Base-by-base conservation (phyloP, 116 monocot species). In the Phalaenopsis hybrid region DNA sequence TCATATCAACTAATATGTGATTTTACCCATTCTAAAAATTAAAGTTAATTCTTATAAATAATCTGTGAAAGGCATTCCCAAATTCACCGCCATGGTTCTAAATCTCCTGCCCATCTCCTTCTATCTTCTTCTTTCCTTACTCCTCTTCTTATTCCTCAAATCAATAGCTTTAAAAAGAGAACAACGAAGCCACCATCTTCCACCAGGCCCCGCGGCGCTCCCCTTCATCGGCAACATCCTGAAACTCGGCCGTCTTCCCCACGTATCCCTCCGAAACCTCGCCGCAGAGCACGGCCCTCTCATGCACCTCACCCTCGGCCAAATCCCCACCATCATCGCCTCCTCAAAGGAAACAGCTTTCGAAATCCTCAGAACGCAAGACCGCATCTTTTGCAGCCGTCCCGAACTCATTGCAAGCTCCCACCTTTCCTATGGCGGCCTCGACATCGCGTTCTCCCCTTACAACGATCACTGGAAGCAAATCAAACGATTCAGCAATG, bases 201-300 rank as follows among this genome's bases (percentile, higher is more conserved):
- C 86, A 18, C 81, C 88, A 9, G 33, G 85, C 0, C 88, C 88
- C 8, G 43, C n/a, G 44, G 46, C 52, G 7, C 84, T 87, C 51
- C 89, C 89, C 1, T 28, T 87, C 76, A 86, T 90, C 58, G 89
- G 87, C 43, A 90, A 87, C 79, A 83, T 90, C 51, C 89, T 87
- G 74, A 72, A 83, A 28, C 55, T 90, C 15, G 79, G 83, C 50
- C 52, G 51, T 43, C 28, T 85, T 48, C 41, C 65, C 17, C 85
- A 85, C 43, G 67, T 77, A 25, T 85, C 85, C 37, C 34, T 78
- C 82, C 74, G 46, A 16, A 6, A 20, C 33, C 82, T 82, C 23
- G 65, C 77, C 4, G 49, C 41, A 34, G 5, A 16, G 20, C n/a
- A 87, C 59, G 90, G 85, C 1, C 87, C 85, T 16, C 31, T 90